A percentile compares a stretch with the other conserved stretches of the same genome.
These are phyloP conservation scores for Haplosporangium sp. DNA, from an alignment of 371 early-diverging fungal genomes.

Conservation along the genomic window DNA sequence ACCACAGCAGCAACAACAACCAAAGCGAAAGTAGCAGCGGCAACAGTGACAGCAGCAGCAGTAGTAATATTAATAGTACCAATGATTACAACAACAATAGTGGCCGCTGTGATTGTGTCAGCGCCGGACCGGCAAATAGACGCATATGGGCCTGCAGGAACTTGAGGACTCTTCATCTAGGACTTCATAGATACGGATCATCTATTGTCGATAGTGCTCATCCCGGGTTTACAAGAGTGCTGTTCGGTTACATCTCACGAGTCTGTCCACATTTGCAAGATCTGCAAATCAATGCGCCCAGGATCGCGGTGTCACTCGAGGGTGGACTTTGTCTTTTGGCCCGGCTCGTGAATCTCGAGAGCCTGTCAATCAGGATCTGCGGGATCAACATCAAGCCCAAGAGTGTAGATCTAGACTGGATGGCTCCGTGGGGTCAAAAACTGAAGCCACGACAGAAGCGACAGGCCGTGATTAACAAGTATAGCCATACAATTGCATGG, in stretches of 20 bases:
- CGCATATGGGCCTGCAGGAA: neutral
- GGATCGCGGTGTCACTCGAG: neutral
- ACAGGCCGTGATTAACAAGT: no score
- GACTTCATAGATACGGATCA: neutral
- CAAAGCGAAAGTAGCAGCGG: no score
- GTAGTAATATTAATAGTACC: no score
- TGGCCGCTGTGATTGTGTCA: no score
- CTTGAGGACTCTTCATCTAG: neutral
- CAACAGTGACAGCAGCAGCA: no score
- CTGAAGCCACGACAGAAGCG: neutral
- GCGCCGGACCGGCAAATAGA: no score
- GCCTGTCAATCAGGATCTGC: neutral
- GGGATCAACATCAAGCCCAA: neutral
- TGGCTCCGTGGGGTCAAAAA: neutral
- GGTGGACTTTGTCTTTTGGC: neutral
- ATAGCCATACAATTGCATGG: no score
- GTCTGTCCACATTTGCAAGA: neutral
- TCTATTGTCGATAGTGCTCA: neutral
- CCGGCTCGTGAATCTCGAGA: neutral
- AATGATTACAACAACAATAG: no score
- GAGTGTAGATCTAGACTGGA: neutral
- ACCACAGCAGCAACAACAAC: no score
- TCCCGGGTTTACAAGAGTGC: neutral
- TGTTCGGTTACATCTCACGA: neutral
- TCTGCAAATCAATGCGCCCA: neutral